Evolutionary conservation across 441 rosid species (phyloP), one percentile per base, ranked within the genome.

Genomic region (Adansonia gregorii): DNA sequence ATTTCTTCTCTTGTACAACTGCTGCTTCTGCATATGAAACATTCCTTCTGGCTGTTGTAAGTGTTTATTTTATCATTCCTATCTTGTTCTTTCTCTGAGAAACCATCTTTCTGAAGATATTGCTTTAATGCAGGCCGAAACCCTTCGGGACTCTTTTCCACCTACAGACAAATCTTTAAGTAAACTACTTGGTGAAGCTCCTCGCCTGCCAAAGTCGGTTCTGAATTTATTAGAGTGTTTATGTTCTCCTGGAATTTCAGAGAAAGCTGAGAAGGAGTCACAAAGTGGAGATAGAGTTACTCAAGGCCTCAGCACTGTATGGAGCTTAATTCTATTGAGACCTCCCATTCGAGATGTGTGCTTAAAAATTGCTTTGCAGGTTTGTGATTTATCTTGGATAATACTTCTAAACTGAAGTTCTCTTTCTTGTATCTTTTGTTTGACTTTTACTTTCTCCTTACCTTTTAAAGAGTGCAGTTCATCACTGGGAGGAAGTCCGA

Each of bases 121-220:
- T 65, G 77, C 72, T 67, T 80, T 31, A 27, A 79, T 88, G 86
- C 91, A 97, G 99, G 97, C 94, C 39, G 98, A 94, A 87, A 87
- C 94, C 73, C 94, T 94, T 54, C 86, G 95, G 88, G 98, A 94
- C 84, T 89, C 97, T 79, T 94, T 94, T 83, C 98, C 97, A 72
- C 93, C 99, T 66, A 91, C 99, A 11, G 99, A 97, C 86, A 97
- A 94, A 93, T 92, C 98, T 77, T 86, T 97, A 77, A 90, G 97
- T 80, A 89, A 87, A 91, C 88, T 97, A 88, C 98, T 97, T 60
- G 89, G 91, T 75, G 99, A 97, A 86, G 97, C 91, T 86, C 99
- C 99, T 72, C 86, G 86, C 87, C 88, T 97, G 76, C 98, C 99
- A n/a, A 85, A 90, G 76, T 89, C 97, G 31, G 90, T 93, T 86